Conservation (phyloP, 176 grass and related monocot species). For the Juncus inflexus region DNA sequence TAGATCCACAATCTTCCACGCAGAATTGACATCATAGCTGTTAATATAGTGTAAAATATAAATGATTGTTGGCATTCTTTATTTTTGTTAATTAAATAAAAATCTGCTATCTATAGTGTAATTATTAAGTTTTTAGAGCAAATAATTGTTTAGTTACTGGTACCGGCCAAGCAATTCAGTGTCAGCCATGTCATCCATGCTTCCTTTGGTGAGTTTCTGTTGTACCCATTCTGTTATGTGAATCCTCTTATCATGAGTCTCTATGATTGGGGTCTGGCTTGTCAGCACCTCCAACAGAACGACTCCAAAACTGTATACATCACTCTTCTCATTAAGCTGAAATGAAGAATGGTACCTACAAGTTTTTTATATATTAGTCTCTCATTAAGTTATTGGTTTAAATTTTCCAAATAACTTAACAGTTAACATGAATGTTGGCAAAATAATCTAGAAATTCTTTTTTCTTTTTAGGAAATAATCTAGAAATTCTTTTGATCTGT, state of each 20-base stretch:
- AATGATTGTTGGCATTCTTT: background rate
- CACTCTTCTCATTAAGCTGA: conserved; percentile 19
- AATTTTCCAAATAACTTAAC: background rate
- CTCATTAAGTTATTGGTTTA: background rate
- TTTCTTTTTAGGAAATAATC: no score
- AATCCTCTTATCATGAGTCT: background rate
- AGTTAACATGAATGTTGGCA: background rate
- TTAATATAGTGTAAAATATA: background rate
- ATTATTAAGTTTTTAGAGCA: background rate
- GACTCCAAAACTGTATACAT: no score
- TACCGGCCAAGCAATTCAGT: background rate
- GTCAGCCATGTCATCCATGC: conserved; percentile 18
- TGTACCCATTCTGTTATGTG: background rate
- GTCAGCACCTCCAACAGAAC: background rate
- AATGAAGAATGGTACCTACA: conserved; percentile 9
- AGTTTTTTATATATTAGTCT: background rate
- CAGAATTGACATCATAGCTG: conserved; percentile 11
- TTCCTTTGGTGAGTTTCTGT: conserved; percentile 4
- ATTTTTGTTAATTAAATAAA: no score
- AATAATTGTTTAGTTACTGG: background rate
- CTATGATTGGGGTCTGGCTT: background rate
- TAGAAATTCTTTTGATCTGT: no score
- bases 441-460: no score
- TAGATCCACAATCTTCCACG: conserved; percentile 13
- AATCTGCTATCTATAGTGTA: no score